Conservation (phyloP, 2,329 filamentous ascomycete genomes). For the Pestalotiopsis sp. region DNA sequence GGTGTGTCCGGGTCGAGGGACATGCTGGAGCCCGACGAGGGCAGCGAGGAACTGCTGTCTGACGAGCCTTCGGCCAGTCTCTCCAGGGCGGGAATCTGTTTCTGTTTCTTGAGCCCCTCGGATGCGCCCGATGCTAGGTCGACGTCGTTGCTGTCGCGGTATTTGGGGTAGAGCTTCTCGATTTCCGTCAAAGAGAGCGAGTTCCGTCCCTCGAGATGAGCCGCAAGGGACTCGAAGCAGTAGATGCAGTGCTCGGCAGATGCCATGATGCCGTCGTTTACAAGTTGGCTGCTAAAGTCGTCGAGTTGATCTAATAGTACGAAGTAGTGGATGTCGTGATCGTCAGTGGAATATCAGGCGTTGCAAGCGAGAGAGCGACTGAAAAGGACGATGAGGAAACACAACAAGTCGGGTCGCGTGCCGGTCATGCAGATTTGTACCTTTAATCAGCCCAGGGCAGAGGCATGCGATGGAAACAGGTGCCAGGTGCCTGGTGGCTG, state of each 20-base stretch:
- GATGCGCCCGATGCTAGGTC: slow-evolving; percentile 13
- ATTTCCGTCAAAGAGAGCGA: slow-evolving; percentile 69
- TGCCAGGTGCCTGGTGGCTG: neutral
- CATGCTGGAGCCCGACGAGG: slow-evolving; percentile 31
- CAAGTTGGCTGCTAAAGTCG: neutral
- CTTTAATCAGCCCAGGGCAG: too few species aligned
- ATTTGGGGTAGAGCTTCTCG: slow-evolving; percentile 63
- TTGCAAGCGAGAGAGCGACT: neutral
- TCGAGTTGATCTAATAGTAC: neutral
- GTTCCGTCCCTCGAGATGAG: slow-evolving; percentile 71
- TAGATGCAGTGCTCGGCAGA: slow-evolving; percentile 83
- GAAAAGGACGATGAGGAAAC: neutral
- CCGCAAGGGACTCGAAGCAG: slow-evolving; percentile 86
- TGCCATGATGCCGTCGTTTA: slow-evolving; percentile 63
- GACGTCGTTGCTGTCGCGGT: slow-evolving; percentile 30
- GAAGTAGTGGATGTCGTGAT: neutral
- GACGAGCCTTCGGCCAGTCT: slow-evolving; percentile 25
- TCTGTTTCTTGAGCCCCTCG: slow-evolving; percentile 35
- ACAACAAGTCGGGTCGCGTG: neutral
- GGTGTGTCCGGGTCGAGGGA: slow-evolving; percentile 42
- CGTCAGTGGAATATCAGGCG: neutral
- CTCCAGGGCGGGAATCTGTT: slow-evolving; percentile 29
- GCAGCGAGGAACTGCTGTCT: slow-evolving; percentile 27
- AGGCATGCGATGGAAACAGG: too few species aligned
- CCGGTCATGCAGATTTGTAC: neutral